phyloP scores from a whole-genome alignment of 2,329 filamentous ascomycete species.

The Pseudocercospora pini-densiflorae region DNA sequence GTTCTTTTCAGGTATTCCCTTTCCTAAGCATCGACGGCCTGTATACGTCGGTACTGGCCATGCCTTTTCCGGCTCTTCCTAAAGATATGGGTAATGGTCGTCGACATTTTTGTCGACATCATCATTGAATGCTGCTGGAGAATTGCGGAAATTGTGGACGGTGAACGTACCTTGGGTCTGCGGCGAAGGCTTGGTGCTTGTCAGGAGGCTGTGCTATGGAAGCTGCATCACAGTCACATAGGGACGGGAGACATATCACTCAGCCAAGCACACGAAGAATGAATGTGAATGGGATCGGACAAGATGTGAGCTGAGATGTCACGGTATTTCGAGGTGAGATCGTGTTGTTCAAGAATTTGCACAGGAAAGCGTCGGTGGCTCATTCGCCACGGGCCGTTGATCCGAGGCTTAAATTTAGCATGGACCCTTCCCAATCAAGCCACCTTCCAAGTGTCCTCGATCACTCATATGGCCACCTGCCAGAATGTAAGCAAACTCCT shows the following conservation, averaged over 20 bases:
- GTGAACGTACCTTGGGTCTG: background rate
- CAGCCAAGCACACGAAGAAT: background rate
- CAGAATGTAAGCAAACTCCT: background rate
- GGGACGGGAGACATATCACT: background rate
- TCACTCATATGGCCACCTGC: background rate
- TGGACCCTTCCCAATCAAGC: background rate
- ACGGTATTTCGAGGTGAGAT: slow-evolving; percentile 1
- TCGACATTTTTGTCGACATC: slow-evolving; percentile 33
- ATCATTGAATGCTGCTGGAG: slow-evolving; percentile 36
- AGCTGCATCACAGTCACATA: background rate
- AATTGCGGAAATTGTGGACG: slow-evolving; percentile 7
- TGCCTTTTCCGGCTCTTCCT: slow-evolving; percentile 61
- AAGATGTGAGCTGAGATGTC: background rate
- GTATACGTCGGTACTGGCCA: slow-evolving; percentile 54
- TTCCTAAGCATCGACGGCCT: slow-evolving; percentile 56
- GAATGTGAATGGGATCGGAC: background rate
- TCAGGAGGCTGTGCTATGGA: background rate
- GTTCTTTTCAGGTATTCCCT: slow-evolving; percentile 36
- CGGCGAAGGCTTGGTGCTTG: background rate
- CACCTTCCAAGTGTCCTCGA: background rate
- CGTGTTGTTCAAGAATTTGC: slow-evolving; percentile 1
- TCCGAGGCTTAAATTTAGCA: background rate
- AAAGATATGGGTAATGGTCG: slow-evolving; percentile 42
- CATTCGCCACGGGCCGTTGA: background rate
- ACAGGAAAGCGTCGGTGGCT: background rate